Evolutionary conservation across 2,329 filamentous ascomycete species (phyloP), one percentile per base, ranked within the genome.

Genomic region (Juglanconis oblonga): DNA sequence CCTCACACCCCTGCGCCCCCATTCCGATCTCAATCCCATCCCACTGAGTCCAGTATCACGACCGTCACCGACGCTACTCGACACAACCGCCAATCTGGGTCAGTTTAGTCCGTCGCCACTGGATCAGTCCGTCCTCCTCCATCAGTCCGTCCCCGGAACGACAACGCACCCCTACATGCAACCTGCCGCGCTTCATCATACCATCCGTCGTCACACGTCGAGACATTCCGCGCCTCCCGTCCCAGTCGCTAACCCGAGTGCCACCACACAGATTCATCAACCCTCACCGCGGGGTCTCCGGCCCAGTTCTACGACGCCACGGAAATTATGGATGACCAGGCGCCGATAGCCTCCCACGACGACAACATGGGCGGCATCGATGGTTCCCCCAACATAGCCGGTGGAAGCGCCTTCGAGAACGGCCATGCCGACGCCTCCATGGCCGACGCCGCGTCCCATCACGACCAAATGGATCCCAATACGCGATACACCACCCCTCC

Each of bases 281-380:
- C 73, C 17, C 68, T 80, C 38, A 76, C 76, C 51, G 73, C 74
- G 68, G 80, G 79, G 74, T 81, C 80, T 62, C 73, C 76, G 71
- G 79, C 74, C 76, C 80, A 81, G 69, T 81, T 78, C 69, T 78
- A 79, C 78, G 77, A 81, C 79, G 75, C 76, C 61, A 72, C 71
- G 67, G 78, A 81, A 68, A 79, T 67, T 62, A 81, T 82, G 77
- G 83, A 86, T 62, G 74, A 79, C 54, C 73, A 73, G 51, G 66
- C 72, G 52, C 68, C 70, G 29, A 70, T 71, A 57, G 77, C 78
- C 35, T 67, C 68, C 60, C 76, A 75, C 62, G 81, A 85, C 64
- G 82, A 84, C 62, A 78, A 77, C 44, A 70, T 83, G 50, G 77
- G 75, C 61, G 79, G 77, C 59, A 72, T 83, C 61, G 81, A 85